A percentile compares a stretch with the other conserved stretches of the same genome.
Evolutionary conservation across 1,139 yeast species (phyloP).

Genomic region (Blastobotrys petasosporus): DNA sequence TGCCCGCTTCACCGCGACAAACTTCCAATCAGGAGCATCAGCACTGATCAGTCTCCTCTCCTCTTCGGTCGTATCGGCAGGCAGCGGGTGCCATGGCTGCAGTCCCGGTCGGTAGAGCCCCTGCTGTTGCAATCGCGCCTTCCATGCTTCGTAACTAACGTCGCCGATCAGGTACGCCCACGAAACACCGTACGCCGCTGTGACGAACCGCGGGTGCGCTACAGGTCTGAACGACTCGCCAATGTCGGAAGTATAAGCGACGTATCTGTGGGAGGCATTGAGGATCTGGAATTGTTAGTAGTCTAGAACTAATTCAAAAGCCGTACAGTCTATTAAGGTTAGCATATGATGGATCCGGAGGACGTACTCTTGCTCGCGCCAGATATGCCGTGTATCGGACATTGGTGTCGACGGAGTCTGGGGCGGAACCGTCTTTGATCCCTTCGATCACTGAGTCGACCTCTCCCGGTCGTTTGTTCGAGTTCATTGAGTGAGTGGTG

Average conservation of each 20-base stretch:
- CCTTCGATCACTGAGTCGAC: conserved; percentile 3
- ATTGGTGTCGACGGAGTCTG: conserved; percentile 45
- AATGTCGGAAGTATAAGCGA: conserved; percentile 81
- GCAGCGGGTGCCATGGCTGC: conserved; percentile 60
- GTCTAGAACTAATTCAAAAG: background rate
- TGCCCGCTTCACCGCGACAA: conserved; percentile 62
- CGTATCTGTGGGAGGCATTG: conserved; percentile 73
- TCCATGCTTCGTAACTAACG: conserved; percentile 72
- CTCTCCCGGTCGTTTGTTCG: background rate
- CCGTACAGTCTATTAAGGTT: background rate
- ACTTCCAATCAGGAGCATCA: conserved; percentile 53
- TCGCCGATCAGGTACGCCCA: conserved; percentile 80
- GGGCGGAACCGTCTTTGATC: conserved; percentile 13
- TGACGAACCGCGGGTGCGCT: conserved; percentile 62
- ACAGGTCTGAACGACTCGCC: conserved; percentile 90
- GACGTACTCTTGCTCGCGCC: conserved; percentile 49
- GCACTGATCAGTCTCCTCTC: conserved; percentile 36
- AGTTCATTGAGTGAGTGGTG: background rate
- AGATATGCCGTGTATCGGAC: conserved; percentile 81
- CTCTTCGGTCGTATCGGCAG: conserved; percentile 30
- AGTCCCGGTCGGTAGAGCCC: conserved; percentile 60
- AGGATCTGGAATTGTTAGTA: conserved; percentile 36
- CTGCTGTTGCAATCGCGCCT: conserved; percentile 59
- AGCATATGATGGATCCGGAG: background rate
- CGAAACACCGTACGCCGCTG: conserved; percentile 63